A percentile compares a stretch with the other conserved stretches of the same genome.
phyloP scores from a whole-genome alignment of 768 basidiomycete genomes.

The Lactifluus rugatus region DNA sequence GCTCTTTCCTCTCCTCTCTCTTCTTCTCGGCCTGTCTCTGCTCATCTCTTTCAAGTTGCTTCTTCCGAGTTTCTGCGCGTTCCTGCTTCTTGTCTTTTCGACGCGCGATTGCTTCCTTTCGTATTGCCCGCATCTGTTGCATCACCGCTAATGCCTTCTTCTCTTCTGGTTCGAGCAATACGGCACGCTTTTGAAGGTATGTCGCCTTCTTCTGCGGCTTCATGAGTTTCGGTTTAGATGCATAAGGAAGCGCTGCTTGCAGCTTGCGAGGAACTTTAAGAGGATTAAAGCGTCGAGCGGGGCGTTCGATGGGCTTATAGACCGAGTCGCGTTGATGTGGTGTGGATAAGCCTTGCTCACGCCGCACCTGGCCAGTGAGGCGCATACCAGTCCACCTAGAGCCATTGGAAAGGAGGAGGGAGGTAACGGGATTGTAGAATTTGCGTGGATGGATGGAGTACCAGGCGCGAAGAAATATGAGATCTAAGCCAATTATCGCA shows the following conservation, averaged over 20 bases:
- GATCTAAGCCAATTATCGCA: slow-evolving; percentile 41
- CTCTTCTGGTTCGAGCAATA: slow-evolving; percentile 93
- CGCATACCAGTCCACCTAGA: slow-evolving; percentile 90
- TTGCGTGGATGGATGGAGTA: slow-evolving; percentile 91
- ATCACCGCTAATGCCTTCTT: slow-evolving; percentile 82
- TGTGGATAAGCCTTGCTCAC: slow-evolving; percentile 77
- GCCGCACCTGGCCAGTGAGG: slow-evolving; percentile 83
- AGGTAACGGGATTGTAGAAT: slow-evolving; percentile 95
- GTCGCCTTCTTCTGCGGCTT: slow-evolving; percentile 62
- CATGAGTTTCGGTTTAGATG: slow-evolving; percentile 84
- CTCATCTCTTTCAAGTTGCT: slow-evolving; percentile 67
- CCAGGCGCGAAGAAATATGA: slow-evolving; percentile 95
- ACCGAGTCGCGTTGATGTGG: slow-evolving; percentile 75
- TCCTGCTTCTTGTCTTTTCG: slow-evolving; percentile 84
- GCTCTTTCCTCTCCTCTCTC: slow-evolving; percentile 66
- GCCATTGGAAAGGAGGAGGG: slow-evolving; percentile 77
- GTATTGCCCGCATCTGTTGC: slow-evolving; percentile 87
- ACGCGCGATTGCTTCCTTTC: slow-evolving; percentile 76
- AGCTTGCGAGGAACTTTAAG: slow-evolving; percentile 82
- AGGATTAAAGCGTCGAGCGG: slow-evolving; percentile 80
- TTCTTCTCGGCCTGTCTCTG: slow-evolving; percentile 53
- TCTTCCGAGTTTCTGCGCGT: slow-evolving; percentile 54
- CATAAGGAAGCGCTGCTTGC: slow-evolving; percentile 85
- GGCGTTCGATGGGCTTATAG: slow-evolving; percentile 76
- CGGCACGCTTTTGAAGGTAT: slow-evolving; percentile 92